Conservation (phyloP, 176 grass and related monocot genomes). For the Dactylis glomerata region DNA sequence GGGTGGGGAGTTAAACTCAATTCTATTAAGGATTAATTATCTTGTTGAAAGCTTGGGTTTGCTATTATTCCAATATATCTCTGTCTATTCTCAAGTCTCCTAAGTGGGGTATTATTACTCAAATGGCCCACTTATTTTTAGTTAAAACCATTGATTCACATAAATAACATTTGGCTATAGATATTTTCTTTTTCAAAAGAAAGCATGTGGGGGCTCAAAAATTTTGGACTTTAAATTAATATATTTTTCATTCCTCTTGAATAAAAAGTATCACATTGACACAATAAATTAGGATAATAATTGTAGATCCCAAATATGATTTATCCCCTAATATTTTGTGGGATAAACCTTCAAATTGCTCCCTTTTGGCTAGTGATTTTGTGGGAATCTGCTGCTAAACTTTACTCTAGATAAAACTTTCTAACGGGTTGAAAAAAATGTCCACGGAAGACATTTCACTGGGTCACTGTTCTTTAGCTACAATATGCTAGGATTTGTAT, state of each 20-base stretch:
- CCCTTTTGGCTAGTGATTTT: not conserved
- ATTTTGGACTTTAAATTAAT: not conserved
- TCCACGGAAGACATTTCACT: not conserved
- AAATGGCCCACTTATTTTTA: not conserved
- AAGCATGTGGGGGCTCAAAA: not conserved
- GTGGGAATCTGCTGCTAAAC: not conserved
- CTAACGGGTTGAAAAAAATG: not conserved
- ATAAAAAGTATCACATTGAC: not conserved
- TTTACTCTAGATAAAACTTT: not conserved
- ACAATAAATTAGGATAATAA: not conserved
- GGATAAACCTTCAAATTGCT: not conserved
- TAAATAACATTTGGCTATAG: not conserved
- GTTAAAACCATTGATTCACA: not conserved
- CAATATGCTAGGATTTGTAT: not conserved
- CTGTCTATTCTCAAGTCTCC: not conserved
- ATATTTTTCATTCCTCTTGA: not conserved
- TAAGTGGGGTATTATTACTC: not conserved
- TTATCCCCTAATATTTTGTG: not conserved
- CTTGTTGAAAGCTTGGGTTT: not conserved
- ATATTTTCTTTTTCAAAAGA: not conserved
- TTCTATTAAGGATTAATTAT: not conserved
- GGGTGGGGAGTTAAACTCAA: not conserved
- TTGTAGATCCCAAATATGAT: not conserved
- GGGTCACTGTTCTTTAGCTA: not conserved
- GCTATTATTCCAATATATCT: not conserved